Base-by-base conservation (phyloP, 2,329 filamentous ascomycete species). In the Exophiala lecanii-corni region DNA sequence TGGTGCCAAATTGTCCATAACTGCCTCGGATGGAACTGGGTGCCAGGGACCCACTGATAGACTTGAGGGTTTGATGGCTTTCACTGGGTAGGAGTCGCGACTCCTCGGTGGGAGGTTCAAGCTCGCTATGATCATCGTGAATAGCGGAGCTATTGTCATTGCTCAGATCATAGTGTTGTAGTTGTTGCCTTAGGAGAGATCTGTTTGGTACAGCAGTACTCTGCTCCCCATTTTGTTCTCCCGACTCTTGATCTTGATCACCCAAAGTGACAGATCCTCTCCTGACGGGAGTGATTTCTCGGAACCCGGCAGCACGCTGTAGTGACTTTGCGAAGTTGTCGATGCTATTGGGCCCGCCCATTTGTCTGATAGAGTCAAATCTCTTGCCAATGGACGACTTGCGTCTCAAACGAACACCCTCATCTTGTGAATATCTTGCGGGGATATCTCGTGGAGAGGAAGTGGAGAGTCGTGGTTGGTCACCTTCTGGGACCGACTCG, bases 321-420 rank as follows among this genome's bases (percentile, higher is more conserved):
- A 89, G 95, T 56, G 87, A 94, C 48, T 85, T 79, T 33, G 89
- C 86, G 62, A 97, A 97, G 58, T 89, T 94, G 59, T 92, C 84
- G 57, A 97, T 85, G 64, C 86, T 94, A 71, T 97, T 97, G 49
- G 89, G 84, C 38, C 91, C 91, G 52, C 91, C 92, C 36, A 86
- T 82, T 48, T 94, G 82, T 54, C 66, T 58, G 20, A 71, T 50
- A 5, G 71, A 66, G 35, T 68, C 64, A 41, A 78, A 61, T 37
- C 75, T 72, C 59, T 74, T 66, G 6, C 66, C 64, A 36, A 69
- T 59, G n/a, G 67, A 68, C 5, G 62, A 64, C 35, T 54, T 55
- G 43, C 57, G 49, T 41, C 53, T 54, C 25, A 37, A 46, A 17
- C 53, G 48, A 17, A 44, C 50, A 32, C 53, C 43, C 9, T 45